These are phyloP conservation scores for Colletotrichum melonis DNA, from an alignment of 2,329 filamentous ascomycete species.

Conservation along the genomic window DNA sequence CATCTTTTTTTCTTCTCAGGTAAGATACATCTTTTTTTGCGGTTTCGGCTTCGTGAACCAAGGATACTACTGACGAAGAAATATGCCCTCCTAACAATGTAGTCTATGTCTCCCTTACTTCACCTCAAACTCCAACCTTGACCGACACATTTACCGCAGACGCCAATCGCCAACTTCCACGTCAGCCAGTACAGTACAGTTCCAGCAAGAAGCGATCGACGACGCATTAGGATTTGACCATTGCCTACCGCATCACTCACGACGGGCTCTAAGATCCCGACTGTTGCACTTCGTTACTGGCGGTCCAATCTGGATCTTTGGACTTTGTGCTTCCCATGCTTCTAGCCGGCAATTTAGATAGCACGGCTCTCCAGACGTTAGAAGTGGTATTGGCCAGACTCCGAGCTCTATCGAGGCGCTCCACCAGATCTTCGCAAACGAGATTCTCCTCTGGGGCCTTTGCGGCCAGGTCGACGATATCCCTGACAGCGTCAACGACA, in stretches of 20 bases:
- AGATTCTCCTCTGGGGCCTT: neutral
- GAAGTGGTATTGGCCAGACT: constrained; percentile 1
- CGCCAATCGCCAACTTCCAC: neutral
- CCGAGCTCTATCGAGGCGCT: constrained; percentile 1
- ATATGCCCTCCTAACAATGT: neutral
- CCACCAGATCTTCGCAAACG: constrained; percentile 4
- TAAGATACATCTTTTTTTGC: constrained; percentile 12
- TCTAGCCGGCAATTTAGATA: neutral
- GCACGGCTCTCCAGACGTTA: neutral
- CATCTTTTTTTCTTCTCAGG: constrained; percentile 45
- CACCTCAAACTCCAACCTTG: neutral
- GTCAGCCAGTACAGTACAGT: neutral
- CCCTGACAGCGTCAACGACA: constrained; percentile 14
- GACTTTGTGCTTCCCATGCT: neutral
- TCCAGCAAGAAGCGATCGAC: neutral
- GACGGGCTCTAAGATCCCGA: neutral
- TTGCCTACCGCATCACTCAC: neutral
- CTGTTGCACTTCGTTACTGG: neutral
- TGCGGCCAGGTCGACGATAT: constrained; percentile 5
- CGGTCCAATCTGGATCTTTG: too few relatives aligned
- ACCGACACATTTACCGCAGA: neutral
- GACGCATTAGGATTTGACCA: too few relatives aligned
- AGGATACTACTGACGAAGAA: constrained; percentile 36
- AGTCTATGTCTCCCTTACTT: neutral
- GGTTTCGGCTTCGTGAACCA: neutral